Base-by-base conservation (phyloP, 2,329 filamentous ascomycete genomes). In the Botrytis squamosa region DNA sequence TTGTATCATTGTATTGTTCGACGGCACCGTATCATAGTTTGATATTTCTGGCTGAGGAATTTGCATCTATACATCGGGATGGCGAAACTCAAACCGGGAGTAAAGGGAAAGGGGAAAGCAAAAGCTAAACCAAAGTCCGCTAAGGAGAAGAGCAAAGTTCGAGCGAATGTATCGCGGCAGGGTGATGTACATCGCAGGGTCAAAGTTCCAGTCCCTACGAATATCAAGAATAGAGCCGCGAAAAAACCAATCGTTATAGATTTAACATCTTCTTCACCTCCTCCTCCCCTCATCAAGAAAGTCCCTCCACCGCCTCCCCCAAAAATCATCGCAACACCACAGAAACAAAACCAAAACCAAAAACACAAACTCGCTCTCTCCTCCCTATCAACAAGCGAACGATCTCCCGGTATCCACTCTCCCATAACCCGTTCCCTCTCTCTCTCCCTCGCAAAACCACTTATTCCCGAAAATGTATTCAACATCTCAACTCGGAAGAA, bases 191-290 rank as follows among this genome's bases (percentile, higher is more conserved):
- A 22, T 57, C 65, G 25, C 2, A 16, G 52, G 1, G 1, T 20
- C 8, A 67, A 67, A 40, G 4, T 3, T 0, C 7, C 33, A 4
- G 16, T 14, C 2, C 42, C 44, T 38, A 25, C 12, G 1, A 9
- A 22, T 29, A 20, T 8, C 6, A 49, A 44, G 3, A n/a, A 12
- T n/a, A n/a, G 3, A 49, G 63, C 7, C 3, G 46, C 22, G 49
- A 52, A 52, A 20, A 18, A n/a, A 6, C 46, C 25, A 10, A 55
- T 67, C 36, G 3, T 67, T 5, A 55, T 55, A 55, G 65, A 67
- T 55, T 40, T 67, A 9, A 67, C 65, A 8, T 67, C 65, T 9
- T 67, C 64, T 5, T 67, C 65, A 20, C 46, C 65, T 38, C 64
- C 64, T n/a, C 44, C 44, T 2, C 44, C 33, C 4, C 33, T 10